Conservation (phyloP, 2,329 filamentous ascomycete genomes). For the Zymoseptoria passerinii region DNA sequence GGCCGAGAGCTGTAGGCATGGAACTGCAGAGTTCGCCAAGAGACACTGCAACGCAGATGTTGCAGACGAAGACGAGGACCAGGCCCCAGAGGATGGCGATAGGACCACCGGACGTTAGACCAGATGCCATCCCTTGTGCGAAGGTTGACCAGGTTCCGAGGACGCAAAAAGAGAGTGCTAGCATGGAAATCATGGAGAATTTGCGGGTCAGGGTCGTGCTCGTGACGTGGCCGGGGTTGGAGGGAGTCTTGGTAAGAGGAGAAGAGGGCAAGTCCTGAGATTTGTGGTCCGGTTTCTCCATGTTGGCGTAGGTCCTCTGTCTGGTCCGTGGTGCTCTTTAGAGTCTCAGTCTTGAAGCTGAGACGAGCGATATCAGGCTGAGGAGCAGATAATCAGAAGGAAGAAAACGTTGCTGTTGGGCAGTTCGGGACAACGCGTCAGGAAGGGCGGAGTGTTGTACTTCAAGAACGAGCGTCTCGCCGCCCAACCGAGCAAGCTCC, state of each 20-base stretch:
- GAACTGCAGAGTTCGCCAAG: slow-evolving; percentile 49
- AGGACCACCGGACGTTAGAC: slow-evolving; percentile 48
- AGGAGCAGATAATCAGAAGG: background rate
- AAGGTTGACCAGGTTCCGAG: slow-evolving; percentile 52
- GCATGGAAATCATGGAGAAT: slow-evolving; percentile 44
- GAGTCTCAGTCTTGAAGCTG: background rate
- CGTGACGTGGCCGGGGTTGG: slow-evolving; percentile 26
- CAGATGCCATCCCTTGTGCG: slow-evolving; percentile 45
- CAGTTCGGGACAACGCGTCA: background rate
- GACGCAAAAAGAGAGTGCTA: slow-evolving; percentile 50
- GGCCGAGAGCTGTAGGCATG: slow-evolving; percentile 53
- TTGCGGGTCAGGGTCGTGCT: slow-evolving; percentile 32
- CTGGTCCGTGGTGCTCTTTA: background rate
- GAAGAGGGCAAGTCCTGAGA: background rate
- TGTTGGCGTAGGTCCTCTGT: background rate
- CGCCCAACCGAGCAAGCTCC: background rate
- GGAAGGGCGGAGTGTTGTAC: background rate
- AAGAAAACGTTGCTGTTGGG: background rate
- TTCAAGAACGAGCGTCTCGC: background rate
- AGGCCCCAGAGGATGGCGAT: slow-evolving; percentile 50
- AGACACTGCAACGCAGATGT: slow-evolving; percentile 46
- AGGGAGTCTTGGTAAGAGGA: background rate
- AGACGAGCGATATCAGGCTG: background rate
- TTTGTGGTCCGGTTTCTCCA: background rate
- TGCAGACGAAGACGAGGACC: slow-evolving; percentile 43